Conservation (phyloP, 805 yeast species). For the Kluyveromyces aestuarii region DNA sequence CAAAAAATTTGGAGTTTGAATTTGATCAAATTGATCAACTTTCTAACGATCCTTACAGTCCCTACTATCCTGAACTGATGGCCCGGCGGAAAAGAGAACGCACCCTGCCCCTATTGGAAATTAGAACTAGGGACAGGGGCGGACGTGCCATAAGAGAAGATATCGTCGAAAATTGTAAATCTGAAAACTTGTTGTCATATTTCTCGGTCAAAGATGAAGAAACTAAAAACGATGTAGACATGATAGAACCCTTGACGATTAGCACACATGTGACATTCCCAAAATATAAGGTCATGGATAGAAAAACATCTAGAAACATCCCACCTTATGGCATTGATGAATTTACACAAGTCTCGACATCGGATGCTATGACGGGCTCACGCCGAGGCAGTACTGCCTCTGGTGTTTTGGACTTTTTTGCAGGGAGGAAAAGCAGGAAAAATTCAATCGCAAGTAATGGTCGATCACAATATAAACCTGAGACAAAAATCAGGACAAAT, state of each 20-base stretch:
- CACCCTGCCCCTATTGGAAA: constrained; percentile 49
- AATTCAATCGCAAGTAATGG: constrained; percentile 2
- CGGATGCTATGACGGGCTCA: not conserved
- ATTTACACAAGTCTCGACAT: constrained; percentile 7
- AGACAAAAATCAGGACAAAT: constrained; percentile 12
- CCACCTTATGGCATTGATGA: constrained; percentile 29
- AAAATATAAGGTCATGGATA: constrained; percentile 18
- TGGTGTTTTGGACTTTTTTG: constrained; percentile 15
- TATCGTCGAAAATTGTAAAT: constrained; percentile 39
- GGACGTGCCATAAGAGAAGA: constrained; percentile 51
- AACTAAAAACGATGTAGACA: constrained; percentile 10
- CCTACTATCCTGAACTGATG: constrained; percentile 26
- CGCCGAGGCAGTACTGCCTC: constrained; percentile 9
- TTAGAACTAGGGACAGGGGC: constrained; percentile 45
- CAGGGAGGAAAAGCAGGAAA: constrained; percentile 10
- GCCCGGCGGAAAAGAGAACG: constrained; percentile 36
- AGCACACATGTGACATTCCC: constrained; percentile 24
- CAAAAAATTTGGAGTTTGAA: constrained; percentile 44
- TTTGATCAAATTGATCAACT: constrained; percentile 40
- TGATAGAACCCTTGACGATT: constrained; percentile 19
- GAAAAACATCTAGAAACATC: constrained; percentile 14
- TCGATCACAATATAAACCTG: not conserved
- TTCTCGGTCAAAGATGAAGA: constrained; percentile 29
- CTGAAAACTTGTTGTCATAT: constrained; percentile 53
- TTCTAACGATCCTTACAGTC: constrained; percentile 24